Percentiles rank a stretch among this genome's conserved stretches.
Evolutionary conservation across 1,284 basidiomycete species (phyloP).

Genomic region (Rhizoctonia solani): DNA sequence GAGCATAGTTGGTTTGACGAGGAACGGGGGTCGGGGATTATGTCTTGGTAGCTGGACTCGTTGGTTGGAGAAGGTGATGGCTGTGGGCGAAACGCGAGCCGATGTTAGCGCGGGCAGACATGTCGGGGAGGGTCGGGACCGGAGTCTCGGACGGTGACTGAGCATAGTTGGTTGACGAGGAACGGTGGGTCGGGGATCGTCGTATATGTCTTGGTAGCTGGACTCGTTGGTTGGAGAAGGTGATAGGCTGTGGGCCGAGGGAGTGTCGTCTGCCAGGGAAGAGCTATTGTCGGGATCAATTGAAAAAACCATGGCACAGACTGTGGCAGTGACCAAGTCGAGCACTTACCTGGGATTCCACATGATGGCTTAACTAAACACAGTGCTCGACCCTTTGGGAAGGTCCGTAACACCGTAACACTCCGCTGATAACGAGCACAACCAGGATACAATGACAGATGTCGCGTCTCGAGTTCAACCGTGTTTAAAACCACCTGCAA

Average conservation of each 20-base stretch:
- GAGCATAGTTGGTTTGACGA: slow-evolving; percentile 10
- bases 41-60: slow-evolving; percentile 29
- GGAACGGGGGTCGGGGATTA: slow-evolving; percentile 35
- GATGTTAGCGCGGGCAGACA: slow-evolving; percentile 34
- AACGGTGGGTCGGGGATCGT: slow-evolving; percentile 36
- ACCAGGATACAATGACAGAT: too few relatives aligned
- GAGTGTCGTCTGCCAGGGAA: slow-evolving; percentile 13
- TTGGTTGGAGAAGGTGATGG: slow-evolving; percentile 39
- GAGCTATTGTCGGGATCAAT: slow-evolving; percentile 31
- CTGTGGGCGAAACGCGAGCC: slow-evolving; percentile 37
- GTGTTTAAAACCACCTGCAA: neutral
- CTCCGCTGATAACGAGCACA: neutral
- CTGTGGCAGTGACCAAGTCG: slow-evolving; percentile 14
- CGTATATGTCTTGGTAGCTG: slow-evolving; percentile 36
- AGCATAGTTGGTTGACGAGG: slow-evolving; percentile 16
- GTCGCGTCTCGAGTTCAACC: neutral
- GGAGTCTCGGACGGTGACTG: slow-evolving; percentile 16
- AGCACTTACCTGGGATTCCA: slow-evolving; percentile 31
- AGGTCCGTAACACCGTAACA: slow-evolving; percentile 33
- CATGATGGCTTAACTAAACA: slow-evolving; percentile 32
- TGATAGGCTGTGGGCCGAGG: slow-evolving; percentile 19
- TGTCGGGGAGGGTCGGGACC: slow-evolving; percentile 18
- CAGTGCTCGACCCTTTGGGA: slow-evolving; percentile 29
- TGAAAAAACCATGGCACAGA: slow-evolving; percentile 8
- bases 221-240: slow-evolving; percentile 24